Base-by-base conservation (phyloP, 768 basidiomycete species). In the Vararia minispora region DNA sequence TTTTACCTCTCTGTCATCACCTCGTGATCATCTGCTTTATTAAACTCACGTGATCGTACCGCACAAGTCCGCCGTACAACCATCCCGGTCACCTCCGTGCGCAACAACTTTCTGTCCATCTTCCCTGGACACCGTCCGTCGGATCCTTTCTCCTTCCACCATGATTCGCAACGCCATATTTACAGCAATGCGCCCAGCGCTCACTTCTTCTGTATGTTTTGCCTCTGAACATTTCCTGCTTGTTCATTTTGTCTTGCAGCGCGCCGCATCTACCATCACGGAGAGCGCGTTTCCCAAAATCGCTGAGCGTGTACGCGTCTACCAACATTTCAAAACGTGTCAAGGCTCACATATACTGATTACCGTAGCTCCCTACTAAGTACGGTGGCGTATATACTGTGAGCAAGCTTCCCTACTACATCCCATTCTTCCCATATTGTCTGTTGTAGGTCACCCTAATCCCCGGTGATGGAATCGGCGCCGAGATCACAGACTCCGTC, bases 381-480 rank as follows among this genome's bases (percentile, higher is more conserved):
- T 90, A 91, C 54, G 91, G 91, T 29, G 89, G 89, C 43, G 78
- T 91, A 42, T 89, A 90, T 61, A 91, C 86, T 30, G 89, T 90
- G 51, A 46, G 79, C 16, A 18, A 11, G 34, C 27, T 6, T 41
- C 29, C 29, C 29, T 44, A 20, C 43, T 25, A 37, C 36, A 30
- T 26, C 37, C 28, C 41, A 28, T 16, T 32, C 36, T 43, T 33
- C 35, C 34, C 26, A 42, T 48, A 33, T 50, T 59, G 32, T 51
- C 47, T 49, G 42, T 39, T 37, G 26, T 58, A 90, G 87, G 89
- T 95, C 51, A 97, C 92, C 42, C 78, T 97, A 55, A 94, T 98
- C 51, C 92, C 94, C 31, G 95, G 95, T 49, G 95, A 99, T 56
- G 95, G 95, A 66, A 81, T 99, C 53, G 95, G 95, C 46, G 74